Percentiles rank a stretch among this genome's conserved stretches.
Conservation (phyloP, 1,284 basidiomycete genomes). For the Lentinus polychrous region DNA sequence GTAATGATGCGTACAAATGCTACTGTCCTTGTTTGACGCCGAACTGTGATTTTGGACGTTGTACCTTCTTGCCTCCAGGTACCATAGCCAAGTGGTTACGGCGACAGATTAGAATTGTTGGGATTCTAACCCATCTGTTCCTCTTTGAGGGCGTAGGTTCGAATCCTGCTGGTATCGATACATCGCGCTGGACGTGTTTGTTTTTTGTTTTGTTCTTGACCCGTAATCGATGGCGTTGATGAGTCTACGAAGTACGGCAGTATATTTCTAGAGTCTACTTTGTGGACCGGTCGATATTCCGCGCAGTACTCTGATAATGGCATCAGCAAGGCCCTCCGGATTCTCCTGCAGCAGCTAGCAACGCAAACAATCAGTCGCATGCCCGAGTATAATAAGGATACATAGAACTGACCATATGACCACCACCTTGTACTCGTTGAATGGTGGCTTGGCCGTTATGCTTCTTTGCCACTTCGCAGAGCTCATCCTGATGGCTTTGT, state of each 20-base stretch:
- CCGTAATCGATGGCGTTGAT: too few relatives aligned
- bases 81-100: conserved; percentile 57
- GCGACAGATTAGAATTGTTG: conserved; percentile 58
- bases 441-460: background rate
- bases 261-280: background rate
- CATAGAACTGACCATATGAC: background rate
- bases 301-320: background rate
- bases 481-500: background rate
- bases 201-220: too few relatives aligned
- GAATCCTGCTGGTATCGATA: too few relatives aligned
- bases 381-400: background rate
- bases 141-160: too few relatives aligned
- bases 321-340: background rate
- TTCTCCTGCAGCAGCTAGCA: background rate
- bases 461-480: background rate
- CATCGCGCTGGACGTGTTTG: too few relatives aligned
- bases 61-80: too few relatives aligned
- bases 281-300: background rate
- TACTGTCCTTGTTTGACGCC: too few relatives aligned
- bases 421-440: background rate
- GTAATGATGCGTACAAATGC: too few relatives aligned
- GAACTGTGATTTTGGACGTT: too few relatives aligned
- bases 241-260: background rate
- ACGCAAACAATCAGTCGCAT: background rate
- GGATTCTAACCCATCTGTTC: too few relatives aligned